Evolutionary conservation across 306 rosid species (phyloP).

Genomic region (Castanea sativa): DNA sequence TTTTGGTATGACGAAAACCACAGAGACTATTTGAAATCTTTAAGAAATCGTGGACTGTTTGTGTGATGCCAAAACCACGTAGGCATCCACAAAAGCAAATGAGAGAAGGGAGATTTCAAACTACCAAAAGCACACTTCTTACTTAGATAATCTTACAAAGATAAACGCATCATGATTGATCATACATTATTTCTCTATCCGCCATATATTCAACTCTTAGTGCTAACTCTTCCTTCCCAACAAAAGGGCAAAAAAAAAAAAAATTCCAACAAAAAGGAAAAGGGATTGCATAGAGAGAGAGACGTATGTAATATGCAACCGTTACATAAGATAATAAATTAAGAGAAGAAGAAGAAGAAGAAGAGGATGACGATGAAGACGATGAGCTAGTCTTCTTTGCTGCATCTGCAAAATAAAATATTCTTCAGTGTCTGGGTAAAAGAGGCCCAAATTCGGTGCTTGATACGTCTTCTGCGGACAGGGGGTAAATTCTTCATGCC

Average conservation of each 20-base stretch:
- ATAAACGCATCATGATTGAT: neutral
- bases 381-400: neutral
- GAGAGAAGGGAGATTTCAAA: no score
- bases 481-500: neutral
- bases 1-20: no score
- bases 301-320: no score
- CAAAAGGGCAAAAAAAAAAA: neutral
- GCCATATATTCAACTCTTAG: neutral
- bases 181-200: neutral
- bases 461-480: neutral
- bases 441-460: neutral
- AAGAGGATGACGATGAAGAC: neutral
- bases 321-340: no score
- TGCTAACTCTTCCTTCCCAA: neutral
- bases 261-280: neutral
- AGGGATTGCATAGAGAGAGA: neutral
- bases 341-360: no score
- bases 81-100: no score
- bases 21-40: no score
- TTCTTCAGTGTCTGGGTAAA: neutral
- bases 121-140: neutral
- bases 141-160: neutral
- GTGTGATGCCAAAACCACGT: no score
- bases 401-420: neutral
- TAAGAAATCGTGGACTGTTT: no score